Conservation (phyloP, 2,329 filamentous ascomycete species). For the Talaromyces sp. region DNA sequence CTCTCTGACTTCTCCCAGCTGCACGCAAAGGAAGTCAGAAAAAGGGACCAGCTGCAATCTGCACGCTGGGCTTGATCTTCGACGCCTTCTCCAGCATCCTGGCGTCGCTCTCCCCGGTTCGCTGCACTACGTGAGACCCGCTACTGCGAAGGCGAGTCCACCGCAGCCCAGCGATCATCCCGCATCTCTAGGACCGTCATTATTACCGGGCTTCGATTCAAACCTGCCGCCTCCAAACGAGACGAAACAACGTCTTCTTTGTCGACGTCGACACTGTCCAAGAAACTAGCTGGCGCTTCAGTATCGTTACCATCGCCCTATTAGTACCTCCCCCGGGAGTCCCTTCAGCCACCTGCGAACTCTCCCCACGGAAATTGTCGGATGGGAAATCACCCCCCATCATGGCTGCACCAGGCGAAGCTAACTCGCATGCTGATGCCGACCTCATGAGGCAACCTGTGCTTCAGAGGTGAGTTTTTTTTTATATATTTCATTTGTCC, state of each 20-base stretch:
- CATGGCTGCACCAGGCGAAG: conserved; percentile 43
- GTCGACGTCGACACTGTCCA: neutral
- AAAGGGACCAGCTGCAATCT: neutral
- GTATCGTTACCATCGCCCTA: neutral
- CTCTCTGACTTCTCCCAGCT: neutral
- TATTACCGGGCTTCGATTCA: conserved; percentile 17
- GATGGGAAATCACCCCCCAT: conserved; percentile 33
- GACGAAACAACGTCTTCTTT: neutral
- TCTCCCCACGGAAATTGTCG: conserved; percentile 16
- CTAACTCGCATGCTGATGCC: conserved; percentile 48
- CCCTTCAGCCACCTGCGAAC: neutral
- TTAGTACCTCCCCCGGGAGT: conserved; percentile 2
- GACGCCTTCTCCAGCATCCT: neutral
- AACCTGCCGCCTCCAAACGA: neutral
- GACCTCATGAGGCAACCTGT: conserved; percentile 56
- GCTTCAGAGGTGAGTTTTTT: conserved; percentile 51
- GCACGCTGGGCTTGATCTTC: neutral
- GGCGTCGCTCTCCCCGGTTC: neutral
- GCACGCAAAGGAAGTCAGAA: no score
- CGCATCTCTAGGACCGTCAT: conserved; percentile 32
- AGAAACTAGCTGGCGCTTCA: neutral
- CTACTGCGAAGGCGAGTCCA: conserved; percentile 1
- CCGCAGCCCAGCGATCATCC: conserved; percentile 18
- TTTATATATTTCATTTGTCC: conserved; percentile 7
- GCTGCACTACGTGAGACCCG: neutral